A percentile compares a stretch with the other conserved stretches of the same genome.
These are phyloP conservation scores for Dichomitus squalens DNA, from an alignment of 1,284 basidiomycete species.

Conservation along the genomic window DNA sequence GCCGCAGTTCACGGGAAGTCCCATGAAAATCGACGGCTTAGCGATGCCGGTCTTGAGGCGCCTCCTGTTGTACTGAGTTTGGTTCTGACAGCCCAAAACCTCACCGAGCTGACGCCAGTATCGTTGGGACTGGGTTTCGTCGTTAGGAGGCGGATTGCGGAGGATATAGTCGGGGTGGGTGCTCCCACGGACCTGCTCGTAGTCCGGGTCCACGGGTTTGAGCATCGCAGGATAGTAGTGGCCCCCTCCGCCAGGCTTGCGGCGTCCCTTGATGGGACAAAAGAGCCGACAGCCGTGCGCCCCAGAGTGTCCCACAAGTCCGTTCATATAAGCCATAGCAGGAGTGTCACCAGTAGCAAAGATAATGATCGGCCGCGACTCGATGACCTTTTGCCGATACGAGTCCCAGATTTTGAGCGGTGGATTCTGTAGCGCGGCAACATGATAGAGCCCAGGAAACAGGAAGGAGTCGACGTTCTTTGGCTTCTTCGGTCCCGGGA, in stretches of 20 bases:
- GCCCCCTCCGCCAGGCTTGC: constrained; percentile 25
- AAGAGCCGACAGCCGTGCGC: constrained; percentile 35
- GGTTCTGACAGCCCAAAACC: constrained; percentile 13
- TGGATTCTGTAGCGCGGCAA: constrained; percentile 19
- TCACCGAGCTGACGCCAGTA: background rate
- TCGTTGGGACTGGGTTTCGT: background rate
- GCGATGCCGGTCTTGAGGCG: constrained; percentile 2
- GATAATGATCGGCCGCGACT: constrained; percentile 14
- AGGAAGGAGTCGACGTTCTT: constrained; percentile 27
- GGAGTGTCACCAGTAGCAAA: too few species aligned
- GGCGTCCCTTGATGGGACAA: constrained; percentile 36
- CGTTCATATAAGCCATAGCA: constrained; percentile 34
- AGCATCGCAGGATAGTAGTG: constrained; percentile 37
- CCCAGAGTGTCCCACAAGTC: constrained; percentile 39
- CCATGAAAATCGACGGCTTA: too few species aligned
- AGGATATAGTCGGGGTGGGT: background rate
- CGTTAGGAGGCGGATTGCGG: background rate
- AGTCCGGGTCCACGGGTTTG: background rate
- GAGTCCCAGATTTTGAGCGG: constrained; percentile 25
- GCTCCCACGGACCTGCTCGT: background rate
- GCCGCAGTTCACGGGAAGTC: constrained; percentile 2
- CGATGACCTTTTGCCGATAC: background rate
- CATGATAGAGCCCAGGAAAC: too few species aligned
- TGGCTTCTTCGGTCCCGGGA: constrained; percentile 30
- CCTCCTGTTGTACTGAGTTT: background rate